Percentiles rank a stretch among this genome's conserved stretches.
phyloP scores from a whole-genome alignment of 2,329 filamentous ascomycete species.

The Phyllosticta paracitricarpa region DNA sequence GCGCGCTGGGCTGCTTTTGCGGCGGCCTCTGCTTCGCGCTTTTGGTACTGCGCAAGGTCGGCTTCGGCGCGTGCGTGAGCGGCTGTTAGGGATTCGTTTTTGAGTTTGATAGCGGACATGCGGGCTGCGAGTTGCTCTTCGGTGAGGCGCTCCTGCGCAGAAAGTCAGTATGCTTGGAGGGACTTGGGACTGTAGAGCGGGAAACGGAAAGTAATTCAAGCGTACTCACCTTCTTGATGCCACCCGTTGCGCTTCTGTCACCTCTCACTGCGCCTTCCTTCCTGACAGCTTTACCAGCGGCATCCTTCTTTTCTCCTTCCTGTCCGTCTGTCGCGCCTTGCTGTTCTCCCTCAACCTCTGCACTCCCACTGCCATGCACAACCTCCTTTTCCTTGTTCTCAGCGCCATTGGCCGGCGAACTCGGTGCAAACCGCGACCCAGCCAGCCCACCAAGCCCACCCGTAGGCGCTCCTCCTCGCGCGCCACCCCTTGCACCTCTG shows the following conservation, averaged over 20 bases:
- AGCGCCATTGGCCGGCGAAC: background rate
- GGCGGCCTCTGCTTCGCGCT: conserved; percentile 50
- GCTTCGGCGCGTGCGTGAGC: conserved; percentile 57
- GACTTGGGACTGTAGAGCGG: background rate
- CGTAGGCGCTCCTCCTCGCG: conserved; percentile 11
- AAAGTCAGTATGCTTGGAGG: background rate
- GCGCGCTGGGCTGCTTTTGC: conserved; percentile 37
- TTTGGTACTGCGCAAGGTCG: conserved; percentile 54
- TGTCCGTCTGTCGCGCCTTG: conserved; percentile 10
- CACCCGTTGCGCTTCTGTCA: conserved; percentile 45
- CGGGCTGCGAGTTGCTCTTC: conserved; percentile 53
- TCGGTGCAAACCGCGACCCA: conserved; percentile 3
- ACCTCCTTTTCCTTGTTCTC: conserved; percentile 8
- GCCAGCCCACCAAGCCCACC: conserved; percentile 11
- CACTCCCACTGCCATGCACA: conserved; percentile 8
- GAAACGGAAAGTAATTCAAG: conserved; percentile 7
- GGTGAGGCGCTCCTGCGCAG: conserved; percentile 47
- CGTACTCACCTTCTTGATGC: conserved; percentile 34
- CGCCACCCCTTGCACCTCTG: conserved; percentile 9
- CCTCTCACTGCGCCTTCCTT: conserved; percentile 38
- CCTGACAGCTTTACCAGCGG: conserved; percentile 13
- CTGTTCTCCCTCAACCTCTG: conserved; percentile 13
- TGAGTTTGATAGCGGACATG: conserved; percentile 51
- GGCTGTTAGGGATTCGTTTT: conserved; percentile 49
- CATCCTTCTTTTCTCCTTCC: conserved; percentile 16